Base-by-base conservation (phyloP, 352 stramenopile genomes). In the Phytophthora cryptogea region DNA sequence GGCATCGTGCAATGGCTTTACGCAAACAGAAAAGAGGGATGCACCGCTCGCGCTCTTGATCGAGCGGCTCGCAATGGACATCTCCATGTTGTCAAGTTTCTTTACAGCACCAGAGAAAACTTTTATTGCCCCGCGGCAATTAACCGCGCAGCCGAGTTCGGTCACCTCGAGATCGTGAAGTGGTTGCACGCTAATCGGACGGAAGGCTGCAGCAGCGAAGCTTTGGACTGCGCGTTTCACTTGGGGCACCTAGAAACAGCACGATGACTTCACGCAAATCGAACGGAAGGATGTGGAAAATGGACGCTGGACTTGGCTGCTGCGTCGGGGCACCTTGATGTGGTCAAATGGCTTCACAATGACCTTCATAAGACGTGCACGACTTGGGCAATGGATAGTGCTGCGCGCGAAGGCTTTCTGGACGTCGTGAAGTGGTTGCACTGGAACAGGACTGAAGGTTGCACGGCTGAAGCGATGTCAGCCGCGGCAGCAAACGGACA, bases 341-440 rank as follows among this genome's bases (percentile, higher is more conserved):
- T 57, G 16, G 61, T 69, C 26, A 63, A 59, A 35, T 68, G 60
- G 52, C 54, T 68, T 17, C 54, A 64, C 16, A 8, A 59, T 36
- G 28, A 69, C 2, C 39, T 50, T 17, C 41, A 49, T 11, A 23
- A 59, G 16, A 39, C 46, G n/a, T 69, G 54, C 23, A 55, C 46
- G 5, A 43, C 61, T 2, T 60, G 47, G 54, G 61, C 61, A 11
- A 65, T 69, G 61, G 48, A 69, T 32, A 59, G 26, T 16, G 61
- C 61, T 8, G 54, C 61, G 31, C 54, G 54, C 8, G 17, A 65
- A 6, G 54, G 61, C 11, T 35, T 57, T 32, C 32, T 69, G 23
- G 11, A 64, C 9, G 45, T 68, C 5, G 54, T 63, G 9, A 63
- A 63, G 28, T 68, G 54, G 54, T 23, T 68, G 26, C 60, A 68